Evolutionary conservation across 1,284 basidiomycete species (phyloP), one percentile per base, ranked within the genome.

Genomic region (Austroboletus novae-zelandiae): DNA sequence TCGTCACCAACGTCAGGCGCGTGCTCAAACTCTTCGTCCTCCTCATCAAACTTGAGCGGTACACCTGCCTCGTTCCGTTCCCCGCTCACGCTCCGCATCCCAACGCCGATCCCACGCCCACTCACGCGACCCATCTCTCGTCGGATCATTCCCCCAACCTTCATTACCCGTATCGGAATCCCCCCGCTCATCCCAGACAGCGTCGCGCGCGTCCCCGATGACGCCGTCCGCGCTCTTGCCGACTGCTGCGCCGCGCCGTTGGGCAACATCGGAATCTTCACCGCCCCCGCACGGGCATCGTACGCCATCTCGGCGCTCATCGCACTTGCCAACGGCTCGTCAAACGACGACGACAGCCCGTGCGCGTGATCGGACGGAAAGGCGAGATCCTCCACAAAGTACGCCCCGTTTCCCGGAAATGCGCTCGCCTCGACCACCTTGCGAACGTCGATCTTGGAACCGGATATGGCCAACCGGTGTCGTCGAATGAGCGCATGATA

Each of bases 401-500:
- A 69, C 35, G 80, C 44, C 1, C 15, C 76, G 34, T 68, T 72
- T 0, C 58, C 61, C 0, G 66, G 58, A 53, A 76, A 80, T 1
- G 79, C 77, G 53, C 76, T 84, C 15, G 85, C 78, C 60, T 87
- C 81, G 9, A 93, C 85, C 51, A 86, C 80, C 45, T 76, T 78
- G 10, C 89, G 79, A 15, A 91, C 87, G 11, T 85, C 80, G 45
- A 94, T 78, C 71, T 80, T 83, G 27, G 65, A 52, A 0, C 80
- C 79, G 0, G 76, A 71, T 10, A 89, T 74, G 52, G 84, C 83
- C 45, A 90, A 71, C 45, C 83, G 80, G 47, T 83, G 77, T 1
- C 81, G 77, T 0, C 88, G 81, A 31, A 92, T 76, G 10, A 90
- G 80, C 0, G 86, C 83, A 57, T 89, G 88, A 56, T 91, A 91